Percentiles rank a stretch among this genome's conserved stretches.
These are phyloP conservation scores for Pichia sp. DNA, from an alignment of 1,139 yeast genomes.

Conservation along the genomic window DNA sequence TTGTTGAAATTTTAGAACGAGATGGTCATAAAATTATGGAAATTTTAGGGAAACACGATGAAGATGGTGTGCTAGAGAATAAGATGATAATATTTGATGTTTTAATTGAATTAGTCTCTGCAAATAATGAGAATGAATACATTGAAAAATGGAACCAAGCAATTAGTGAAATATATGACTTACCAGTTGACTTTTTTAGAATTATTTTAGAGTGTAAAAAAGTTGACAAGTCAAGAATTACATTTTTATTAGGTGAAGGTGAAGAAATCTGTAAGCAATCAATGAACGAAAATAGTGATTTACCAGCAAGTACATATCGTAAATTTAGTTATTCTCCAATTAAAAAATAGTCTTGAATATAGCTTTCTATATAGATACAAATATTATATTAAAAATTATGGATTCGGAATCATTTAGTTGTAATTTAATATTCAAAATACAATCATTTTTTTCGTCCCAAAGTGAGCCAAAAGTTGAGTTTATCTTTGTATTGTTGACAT, in stretches of 20 bases:
- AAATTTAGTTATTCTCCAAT: conserved; percentile 11
- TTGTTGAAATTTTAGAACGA: conserved; percentile 52
- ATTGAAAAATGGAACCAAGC: conserved; percentile 54
- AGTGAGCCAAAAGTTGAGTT: conserved; percentile 32
- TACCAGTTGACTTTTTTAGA: conserved; percentile 62
- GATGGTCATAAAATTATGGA: conserved; percentile 57
- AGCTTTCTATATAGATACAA: conserved; percentile 2
- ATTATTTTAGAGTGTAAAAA: conserved; percentile 38
- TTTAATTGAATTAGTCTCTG: conserved; percentile 60
- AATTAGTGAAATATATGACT: conserved; percentile 53
- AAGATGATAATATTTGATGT: conserved; percentile 65
- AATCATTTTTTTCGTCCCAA: conserved; percentile 37
- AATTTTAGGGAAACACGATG: conserved; percentile 14
- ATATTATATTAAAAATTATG: conserved; percentile 12
- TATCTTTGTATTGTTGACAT: conserved; percentile 19
- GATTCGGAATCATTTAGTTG: conserved; percentile 7
- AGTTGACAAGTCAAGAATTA: conserved; percentile 13
- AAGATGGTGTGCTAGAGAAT: conserved; percentile 25
- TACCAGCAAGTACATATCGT: conserved; percentile 8
- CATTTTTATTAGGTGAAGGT: conserved; percentile 20
- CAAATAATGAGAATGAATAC: conserved; percentile 44
- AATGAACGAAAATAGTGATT: conserved; percentile 4
- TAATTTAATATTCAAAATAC: conserved; percentile 27
- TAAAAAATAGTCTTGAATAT: background rate
- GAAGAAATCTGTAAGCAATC: conserved; percentile 11